These are phyloP conservation scores for Acmispon strigosus DNA, from an alignment of 306 rosid species.

Conservation along the genomic window DNA sequence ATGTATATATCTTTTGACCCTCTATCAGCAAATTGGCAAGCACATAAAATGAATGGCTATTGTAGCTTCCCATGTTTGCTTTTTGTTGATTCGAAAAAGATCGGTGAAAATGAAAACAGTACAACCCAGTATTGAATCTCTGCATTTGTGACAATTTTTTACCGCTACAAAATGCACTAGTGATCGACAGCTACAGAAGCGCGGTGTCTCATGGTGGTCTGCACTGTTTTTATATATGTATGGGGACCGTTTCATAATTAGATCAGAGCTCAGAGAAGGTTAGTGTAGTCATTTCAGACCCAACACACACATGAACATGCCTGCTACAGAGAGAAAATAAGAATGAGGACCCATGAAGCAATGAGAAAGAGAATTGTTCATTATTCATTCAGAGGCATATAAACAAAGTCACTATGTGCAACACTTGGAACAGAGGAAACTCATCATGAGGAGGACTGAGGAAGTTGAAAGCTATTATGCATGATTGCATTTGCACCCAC, in stretches of 20 bases:
- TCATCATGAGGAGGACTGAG: no score
- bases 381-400: conserved; percentile 34
- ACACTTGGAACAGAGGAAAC: no score
- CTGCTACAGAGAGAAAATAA: conserved; percentile 33
- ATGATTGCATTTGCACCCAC: conserved; percentile 38
- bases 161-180: no score
- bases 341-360: conserved; percentile 41
- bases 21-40: conserved; percentile 4
- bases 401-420: conserved; percentile 24
- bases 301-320: conserved; percentile 60
- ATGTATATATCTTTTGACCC: not conserved
- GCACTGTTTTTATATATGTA: no score
- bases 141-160: no score
- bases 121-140: no score
- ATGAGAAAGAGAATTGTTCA: conserved; percentile 28
- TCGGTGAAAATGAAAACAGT: no score
- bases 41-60: conserved; percentile 14
- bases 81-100: no score
- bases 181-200: no score
- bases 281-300: conserved; percentile 40
- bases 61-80: not conserved
- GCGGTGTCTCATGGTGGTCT: no score
- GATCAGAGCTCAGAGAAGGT: conserved; percentile 23
- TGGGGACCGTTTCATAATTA: not conserved
- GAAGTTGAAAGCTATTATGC: not conserved